Evolutionary conservation across 768 basidiomycete species (phyloP).

Genomic region (Lactifluus volemus): DNA sequence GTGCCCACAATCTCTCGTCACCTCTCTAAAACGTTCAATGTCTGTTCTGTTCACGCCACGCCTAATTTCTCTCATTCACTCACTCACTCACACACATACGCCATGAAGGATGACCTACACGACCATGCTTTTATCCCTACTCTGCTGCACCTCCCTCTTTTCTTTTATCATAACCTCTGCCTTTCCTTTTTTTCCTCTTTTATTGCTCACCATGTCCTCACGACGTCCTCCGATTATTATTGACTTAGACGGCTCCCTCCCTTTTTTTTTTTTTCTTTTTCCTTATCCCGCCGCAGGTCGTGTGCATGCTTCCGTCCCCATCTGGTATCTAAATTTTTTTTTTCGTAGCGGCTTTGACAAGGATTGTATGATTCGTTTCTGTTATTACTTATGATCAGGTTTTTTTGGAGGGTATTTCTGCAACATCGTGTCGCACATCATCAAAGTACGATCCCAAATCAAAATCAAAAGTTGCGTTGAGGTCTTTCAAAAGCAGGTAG

Average conservation of each 20-base stretch:
- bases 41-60: neutral
- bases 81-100: neutral
- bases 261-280: neutral
- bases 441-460: no score
- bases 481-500: no score
- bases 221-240: neutral
- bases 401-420: slow-evolving; percentile 6
- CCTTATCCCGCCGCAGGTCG: neutral
- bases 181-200: neutral
- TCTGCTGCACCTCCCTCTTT: neutral
- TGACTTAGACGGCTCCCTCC: slow-evolving; percentile 6
- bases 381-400: slow-evolving; percentile 12
- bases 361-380: slow-evolving; percentile 7
- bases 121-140: neutral
- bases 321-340: slow-evolving; percentile 7
- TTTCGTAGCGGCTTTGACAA: neutral
- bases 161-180: neutral
- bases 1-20: neutral
- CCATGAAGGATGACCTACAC: neutral
- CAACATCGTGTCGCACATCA: no score
- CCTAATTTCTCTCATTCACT: neutral
- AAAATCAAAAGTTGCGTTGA: no score
- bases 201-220: neutral
- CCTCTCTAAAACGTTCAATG: neutral
- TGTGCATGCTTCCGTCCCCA: neutral